phyloP scores from a whole-genome alignment of 805 yeast species.

The Nakazawaea populi region DNA sequence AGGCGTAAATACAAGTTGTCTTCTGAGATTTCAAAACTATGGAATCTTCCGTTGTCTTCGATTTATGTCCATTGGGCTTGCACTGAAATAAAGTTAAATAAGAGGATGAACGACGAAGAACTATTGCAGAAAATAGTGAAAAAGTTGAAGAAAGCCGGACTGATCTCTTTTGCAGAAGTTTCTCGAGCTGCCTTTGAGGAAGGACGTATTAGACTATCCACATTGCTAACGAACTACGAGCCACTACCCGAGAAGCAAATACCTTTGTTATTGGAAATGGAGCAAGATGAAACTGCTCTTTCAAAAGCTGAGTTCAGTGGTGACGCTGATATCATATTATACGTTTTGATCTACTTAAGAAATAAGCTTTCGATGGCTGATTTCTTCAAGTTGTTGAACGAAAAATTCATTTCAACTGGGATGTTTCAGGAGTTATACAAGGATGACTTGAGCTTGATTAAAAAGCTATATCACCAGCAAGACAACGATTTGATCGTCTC shows the following conservation, averaged over 20 bases:
- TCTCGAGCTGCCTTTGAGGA: slow-evolving; percentile 70
- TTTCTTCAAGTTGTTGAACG: slow-evolving; percentile 60
- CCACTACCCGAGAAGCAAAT: slow-evolving; percentile 57
- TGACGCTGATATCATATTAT: slow-evolving; percentile 53
- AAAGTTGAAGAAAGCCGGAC: slow-evolving; percentile 31
- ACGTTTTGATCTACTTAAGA: slow-evolving; percentile 49
- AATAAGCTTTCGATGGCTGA: slow-evolving; percentile 55
- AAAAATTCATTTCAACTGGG: slow-evolving; percentile 33
- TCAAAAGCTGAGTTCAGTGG: slow-evolving; percentile 57
- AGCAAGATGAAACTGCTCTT: slow-evolving; percentile 65
- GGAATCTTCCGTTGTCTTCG: slow-evolving; percentile 37
- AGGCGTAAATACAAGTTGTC: slow-evolving; percentile 60
- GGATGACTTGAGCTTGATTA: slow-evolving; percentile 31
- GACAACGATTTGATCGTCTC: slow-evolving; percentile 49
- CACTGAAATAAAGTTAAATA: slow-evolving; percentile 51
- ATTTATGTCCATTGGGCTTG: slow-evolving; percentile 81
- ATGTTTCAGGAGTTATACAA: slow-evolving; percentile 29
- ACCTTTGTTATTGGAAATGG: slow-evolving; percentile 60
- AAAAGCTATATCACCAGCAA: slow-evolving; percentile 58
- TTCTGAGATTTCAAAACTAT: slow-evolving; percentile 50
- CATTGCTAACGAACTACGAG: slow-evolving; percentile 63
- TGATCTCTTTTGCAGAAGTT: slow-evolving; percentile 52
- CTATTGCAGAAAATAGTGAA: slow-evolving; percentile 44
- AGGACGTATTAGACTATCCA: slow-evolving; percentile 69
- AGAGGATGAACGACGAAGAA: slow-evolving; percentile 51